phyloP scores from a whole-genome alignment of 2,329 filamentous ascomycete genomes.

The Diaporthe ampelina region DNA sequence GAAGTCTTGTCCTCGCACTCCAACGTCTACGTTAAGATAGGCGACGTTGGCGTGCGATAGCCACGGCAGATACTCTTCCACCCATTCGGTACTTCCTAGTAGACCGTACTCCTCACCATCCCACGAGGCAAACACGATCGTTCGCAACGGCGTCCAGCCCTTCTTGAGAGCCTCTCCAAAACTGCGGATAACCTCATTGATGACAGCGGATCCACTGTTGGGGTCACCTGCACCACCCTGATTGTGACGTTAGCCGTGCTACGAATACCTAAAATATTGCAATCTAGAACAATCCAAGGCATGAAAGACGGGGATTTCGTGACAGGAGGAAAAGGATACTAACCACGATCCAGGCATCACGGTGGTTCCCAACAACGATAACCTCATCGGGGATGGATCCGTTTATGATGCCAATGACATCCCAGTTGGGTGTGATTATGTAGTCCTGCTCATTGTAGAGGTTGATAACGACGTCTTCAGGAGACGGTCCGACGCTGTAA shows the following conservation, averaged over 20 bases:
- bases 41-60: slow-evolving; percentile 77
- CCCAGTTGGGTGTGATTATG: slow-evolving; percentile 78
- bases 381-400: slow-evolving; percentile 69
- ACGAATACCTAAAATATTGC: neutral
- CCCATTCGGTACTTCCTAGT: slow-evolving; percentile 87
- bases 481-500: slow-evolving; percentile 60
- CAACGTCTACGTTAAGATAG: slow-evolving; percentile 85
- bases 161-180: slow-evolving; percentile 79
- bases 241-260: neutral
- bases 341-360: slow-evolving; percentile 85
- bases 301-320: neutral
- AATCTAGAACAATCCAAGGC: neutral
- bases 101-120: slow-evolving; percentile 85
- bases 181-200: slow-evolving; percentile 83
- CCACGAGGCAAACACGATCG: slow-evolving; percentile 80
- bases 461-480: slow-evolving; percentile 72
- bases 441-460: slow-evolving; percentile 79
- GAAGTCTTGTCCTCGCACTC: slow-evolving; percentile 58
- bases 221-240: slow-evolving; percentile 84
- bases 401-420: slow-evolving; percentile 86
- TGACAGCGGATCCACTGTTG: slow-evolving; percentile 83
- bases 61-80: slow-evolving; percentile 86
- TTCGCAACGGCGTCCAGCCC: slow-evolving; percentile 59
- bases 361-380: slow-evolving; percentile 77
- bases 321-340: neutral